phyloP scores from a whole-genome alignment of 495 filamentous ascomycete genomes.

The Durotheca rogersii region DNA sequence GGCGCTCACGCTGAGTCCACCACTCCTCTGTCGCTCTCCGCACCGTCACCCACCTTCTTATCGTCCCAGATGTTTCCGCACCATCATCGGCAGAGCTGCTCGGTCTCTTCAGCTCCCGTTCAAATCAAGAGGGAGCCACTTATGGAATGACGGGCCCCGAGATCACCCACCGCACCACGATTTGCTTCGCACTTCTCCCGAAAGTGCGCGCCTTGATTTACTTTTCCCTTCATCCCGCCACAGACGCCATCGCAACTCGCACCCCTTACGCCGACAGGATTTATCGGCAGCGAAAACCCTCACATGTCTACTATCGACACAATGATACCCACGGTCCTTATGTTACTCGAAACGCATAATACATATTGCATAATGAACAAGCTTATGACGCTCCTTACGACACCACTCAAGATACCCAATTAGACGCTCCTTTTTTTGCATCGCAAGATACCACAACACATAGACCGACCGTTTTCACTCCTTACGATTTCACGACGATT shows the following conservation, averaged over 20 bases:
- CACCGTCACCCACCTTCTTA: conserved; percentile 31
- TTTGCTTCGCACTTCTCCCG: conserved; percentile 18
- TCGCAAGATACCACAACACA: conserved; percentile 36
- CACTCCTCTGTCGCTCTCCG: conserved; percentile 30
- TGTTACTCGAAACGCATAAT: conserved; percentile 42
- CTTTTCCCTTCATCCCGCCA: conserved; percentile 32
- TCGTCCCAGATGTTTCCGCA: conserved; percentile 26
- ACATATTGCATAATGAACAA: conserved; percentile 40
- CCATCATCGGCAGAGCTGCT: conserved; percentile 34
- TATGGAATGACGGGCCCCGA: conserved; percentile 19
- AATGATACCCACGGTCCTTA: conserved; percentile 47
- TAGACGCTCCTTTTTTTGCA: conserved; percentile 56
- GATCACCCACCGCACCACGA: neutral
- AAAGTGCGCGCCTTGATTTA: conserved; percentile 18
- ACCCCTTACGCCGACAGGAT: conserved; percentile 49
- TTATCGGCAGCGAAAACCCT: conserved; percentile 34
- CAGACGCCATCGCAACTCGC: conserved; percentile 54
- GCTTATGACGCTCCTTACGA: conserved; percentile 49
- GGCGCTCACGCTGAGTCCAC: conserved; percentile 41
- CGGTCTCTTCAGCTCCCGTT: conserved; percentile 31
- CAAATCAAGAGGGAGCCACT: conserved; percentile 34
- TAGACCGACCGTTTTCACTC: conserved; percentile 44
- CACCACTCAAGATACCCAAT: conserved; percentile 42
- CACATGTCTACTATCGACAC: conserved; percentile 47
- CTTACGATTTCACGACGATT: conserved; percentile 40